Base-by-base conservation (phyloP, 1,284 basidiomycete species). In the Ganoderma multipileum region DNA sequence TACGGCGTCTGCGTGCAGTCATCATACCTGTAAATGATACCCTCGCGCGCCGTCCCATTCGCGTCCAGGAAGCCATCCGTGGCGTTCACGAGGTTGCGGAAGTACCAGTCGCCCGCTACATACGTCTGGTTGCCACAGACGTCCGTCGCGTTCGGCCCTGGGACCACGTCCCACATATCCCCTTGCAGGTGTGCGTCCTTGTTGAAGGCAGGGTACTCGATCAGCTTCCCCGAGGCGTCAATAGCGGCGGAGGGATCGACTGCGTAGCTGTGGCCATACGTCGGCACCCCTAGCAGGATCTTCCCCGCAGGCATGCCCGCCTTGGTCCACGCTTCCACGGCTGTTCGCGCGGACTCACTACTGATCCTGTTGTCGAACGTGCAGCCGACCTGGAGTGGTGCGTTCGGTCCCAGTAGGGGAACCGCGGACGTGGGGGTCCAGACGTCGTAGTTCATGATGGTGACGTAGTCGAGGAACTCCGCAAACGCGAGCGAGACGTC, bases 401-500 rank as follows among this genome's bases (percentile, higher is more conserved):
- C 90, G 77, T 95, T 94, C 18, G 95, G 88, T 1, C 94, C 94
- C 11, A 83, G 83, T 3, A 50, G 39, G 82, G 80, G 7, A 73
- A 67, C 26, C 79, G 84, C 83, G 82, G 81, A 54, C 30, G 33
- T 7, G 42, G 85, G 81, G 70, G 90, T 84, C 84, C 85, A 93
- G 59, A 94, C 82, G 76, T 95, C 95, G 80, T 95, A 96, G 81
- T 93, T 92, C 94, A 96, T 96, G 72, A 95, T 84, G 64, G 89
- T 82, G 67, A 96, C 89, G 81, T 89, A 92, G 78, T 96, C 92
- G 55, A 96, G 84, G 30, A 90, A 85, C 41, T 84, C 69, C 11
- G 88, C 89, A 76, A 93, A 96, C 30, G 23, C 23, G 28, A 33
- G 28, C 16, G 26, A 55, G 42, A 30, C 61, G 61, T 30, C 28